Base-by-base conservation (phyloP, 306 rosid genomes). In the Hippophae tibetana region DNA sequence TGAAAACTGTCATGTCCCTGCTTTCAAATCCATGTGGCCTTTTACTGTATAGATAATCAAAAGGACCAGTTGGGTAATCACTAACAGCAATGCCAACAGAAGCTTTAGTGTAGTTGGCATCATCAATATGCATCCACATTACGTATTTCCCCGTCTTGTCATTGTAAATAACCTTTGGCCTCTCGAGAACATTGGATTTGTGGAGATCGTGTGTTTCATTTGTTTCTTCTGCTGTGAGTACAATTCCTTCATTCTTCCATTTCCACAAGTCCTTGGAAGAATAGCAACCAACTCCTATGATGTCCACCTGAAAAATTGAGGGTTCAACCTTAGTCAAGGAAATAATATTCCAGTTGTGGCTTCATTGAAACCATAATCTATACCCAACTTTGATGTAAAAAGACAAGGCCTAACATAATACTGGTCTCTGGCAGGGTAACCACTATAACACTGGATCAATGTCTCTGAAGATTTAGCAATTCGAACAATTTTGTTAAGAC, bases 71-170 rank as follows among this genome's bases (percentile, higher is more conserved):
- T 5, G 99, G 89, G 57, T 78, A 60, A 50, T 93, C 99, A 54
- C 97, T 86, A 53, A 64, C 54, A 14, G 99, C 99, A 41, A 87
- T 61, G 6, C 99, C 99, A 57, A 79, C 87, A 9, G 97, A 63
- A 14, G 99, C 97, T 77, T 89, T 88, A 23, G 99, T 93, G 58
- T 93, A 93, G 90, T 93, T 93, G 26, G 71, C 78, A 77, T 93
- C 95, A 9, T 93, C 99, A 5, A 93, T 70, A 75, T 93, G 99
- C 97, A 89, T 93, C 99, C 95, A 93, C 99, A 93, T 93, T 53
- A 89, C 99, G 51, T 86, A 93, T 71, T 88, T 89, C 57, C 82
- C 76, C 1, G 94, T 86, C 84, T 65, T 82, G 40, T 78, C 86
- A 67, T 93, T 93, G 82, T 86, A 86, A 63, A 93, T 71, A 70